These are phyloP conservation scores for Purshia tridentata DNA, from an alignment of 306 rosid species.

Conservation along the genomic window DNA sequence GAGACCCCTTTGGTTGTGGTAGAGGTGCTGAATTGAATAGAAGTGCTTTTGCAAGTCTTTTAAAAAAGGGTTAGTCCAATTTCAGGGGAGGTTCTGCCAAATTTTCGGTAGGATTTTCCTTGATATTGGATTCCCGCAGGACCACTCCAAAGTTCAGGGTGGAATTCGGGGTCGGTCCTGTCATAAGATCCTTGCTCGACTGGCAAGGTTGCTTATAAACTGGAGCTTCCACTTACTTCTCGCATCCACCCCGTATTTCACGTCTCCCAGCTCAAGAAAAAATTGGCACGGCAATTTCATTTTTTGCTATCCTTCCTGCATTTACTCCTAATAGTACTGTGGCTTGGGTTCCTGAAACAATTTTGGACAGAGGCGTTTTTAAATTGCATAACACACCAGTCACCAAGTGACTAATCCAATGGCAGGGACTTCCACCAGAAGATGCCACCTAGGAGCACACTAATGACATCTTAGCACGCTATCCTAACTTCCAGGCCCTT, in stretches of 20 bases:
- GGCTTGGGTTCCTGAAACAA: too few species aligned
- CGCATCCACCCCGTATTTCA: not conserved
- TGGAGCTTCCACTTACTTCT: not conserved
- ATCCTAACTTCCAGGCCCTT: not conserved
- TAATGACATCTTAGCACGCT: not conserved
- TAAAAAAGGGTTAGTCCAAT: too few species aligned
- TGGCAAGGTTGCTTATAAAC: not conserved
- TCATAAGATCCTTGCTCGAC: not conserved
- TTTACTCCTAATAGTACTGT: not conserved
- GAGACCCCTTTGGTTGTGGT: too few species aligned
- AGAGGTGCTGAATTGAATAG: too few species aligned
- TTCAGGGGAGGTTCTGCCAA: too few species aligned
- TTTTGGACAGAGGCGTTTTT: not conserved
- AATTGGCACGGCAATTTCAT: not conserved
- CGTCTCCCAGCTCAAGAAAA: not conserved
- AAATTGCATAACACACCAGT: not conserved
- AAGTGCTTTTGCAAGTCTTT: too few species aligned
- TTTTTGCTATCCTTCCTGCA: not conserved
- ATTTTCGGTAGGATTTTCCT: too few species aligned
- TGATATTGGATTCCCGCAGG: too few species aligned
- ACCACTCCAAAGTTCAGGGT: too few species aligned
- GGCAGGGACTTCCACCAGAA: not conserved
- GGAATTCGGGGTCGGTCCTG: too few species aligned
- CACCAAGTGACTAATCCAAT: not conserved
- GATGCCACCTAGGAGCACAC: not conserved